phyloP scores from a whole-genome alignment of 2,329 filamentous ascomycete genomes.

The Stachybotrys echinatus region DNA sequence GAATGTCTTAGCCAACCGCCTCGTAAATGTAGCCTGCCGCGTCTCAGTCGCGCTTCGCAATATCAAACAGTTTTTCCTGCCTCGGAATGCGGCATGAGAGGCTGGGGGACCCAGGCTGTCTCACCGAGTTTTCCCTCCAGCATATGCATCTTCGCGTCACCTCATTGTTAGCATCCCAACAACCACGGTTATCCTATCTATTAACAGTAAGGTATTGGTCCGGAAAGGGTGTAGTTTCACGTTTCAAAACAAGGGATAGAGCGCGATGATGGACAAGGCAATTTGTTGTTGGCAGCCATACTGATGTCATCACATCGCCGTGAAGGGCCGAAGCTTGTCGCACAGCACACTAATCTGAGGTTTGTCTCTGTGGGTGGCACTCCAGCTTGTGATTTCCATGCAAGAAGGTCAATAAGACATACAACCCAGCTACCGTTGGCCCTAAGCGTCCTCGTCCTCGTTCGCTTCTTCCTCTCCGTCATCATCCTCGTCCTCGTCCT shows the following conservation, averaged over 20 bases:
- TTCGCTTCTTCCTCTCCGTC: background rate
- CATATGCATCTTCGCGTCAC: background rate
- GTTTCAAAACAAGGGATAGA: too few species aligned
- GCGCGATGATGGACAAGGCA: too few species aligned
- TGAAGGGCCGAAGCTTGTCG: too few species aligned
- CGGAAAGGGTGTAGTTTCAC: too few species aligned
- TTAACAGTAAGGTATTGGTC: too few species aligned
- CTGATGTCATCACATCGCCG: too few species aligned
- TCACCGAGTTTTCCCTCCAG: background rate
- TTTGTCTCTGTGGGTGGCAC: too few species aligned
- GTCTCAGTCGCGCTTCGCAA: background rate
- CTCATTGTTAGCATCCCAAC: background rate
- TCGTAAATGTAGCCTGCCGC: background rate
- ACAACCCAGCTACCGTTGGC: background rate
- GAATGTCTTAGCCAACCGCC: background rate
- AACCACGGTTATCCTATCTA: too few species aligned
- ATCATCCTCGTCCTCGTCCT: constrained; percentile 16
- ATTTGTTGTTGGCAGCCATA: too few species aligned
- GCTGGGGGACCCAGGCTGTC: background rate
- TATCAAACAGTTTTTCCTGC: constrained; percentile 3
- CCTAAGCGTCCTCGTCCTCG: background rate
- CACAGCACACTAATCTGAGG: too few species aligned
- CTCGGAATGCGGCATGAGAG: background rate
- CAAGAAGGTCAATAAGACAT: too few species aligned
- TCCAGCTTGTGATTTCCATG: too few species aligned